Conservation (phyloP, 169 alveolate genomes). For the Eimeria necatrix region DNA sequence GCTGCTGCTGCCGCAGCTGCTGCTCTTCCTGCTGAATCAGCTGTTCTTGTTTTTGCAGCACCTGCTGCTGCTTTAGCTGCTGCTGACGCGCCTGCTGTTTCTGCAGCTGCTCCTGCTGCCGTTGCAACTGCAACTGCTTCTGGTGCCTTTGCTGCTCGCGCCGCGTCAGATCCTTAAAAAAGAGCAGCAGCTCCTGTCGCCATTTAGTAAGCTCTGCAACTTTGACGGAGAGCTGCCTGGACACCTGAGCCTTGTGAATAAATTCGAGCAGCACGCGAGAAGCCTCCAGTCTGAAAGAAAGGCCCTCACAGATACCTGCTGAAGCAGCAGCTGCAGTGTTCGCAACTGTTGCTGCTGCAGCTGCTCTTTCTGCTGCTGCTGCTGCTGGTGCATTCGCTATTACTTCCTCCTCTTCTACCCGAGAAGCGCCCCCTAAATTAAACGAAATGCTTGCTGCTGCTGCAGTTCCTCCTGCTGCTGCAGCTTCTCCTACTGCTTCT, state of each 20-base stretch:
- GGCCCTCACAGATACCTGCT: conserved; percentile 5
- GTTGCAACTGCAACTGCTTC: neutral
- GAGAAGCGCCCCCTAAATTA: neutral
- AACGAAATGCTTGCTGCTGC: neutral
- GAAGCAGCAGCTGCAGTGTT: neutral
- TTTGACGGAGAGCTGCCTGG: conserved; percentile 16
- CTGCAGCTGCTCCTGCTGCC: neutral
- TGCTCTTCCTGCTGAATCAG: too few relatives aligned
- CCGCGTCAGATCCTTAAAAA: neutral
- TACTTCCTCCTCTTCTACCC: neutral
- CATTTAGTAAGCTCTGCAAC: conserved; percentile 27
- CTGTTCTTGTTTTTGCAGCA: too few relatives aligned
- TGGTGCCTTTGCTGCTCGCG: conserved; percentile 5
- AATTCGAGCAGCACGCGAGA: conserved; percentile 53
- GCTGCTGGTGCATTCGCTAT: neutral
- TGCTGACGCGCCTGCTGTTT: too few relatives aligned
- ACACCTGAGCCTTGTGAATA: conserved; percentile 15
- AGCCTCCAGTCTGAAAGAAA: conserved; percentile 7
- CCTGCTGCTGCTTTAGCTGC: too few relatives aligned
- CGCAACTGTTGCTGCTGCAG: neutral
- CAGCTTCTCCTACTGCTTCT: neutral
- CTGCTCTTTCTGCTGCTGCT: neutral
- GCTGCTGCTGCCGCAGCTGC: too few relatives aligned
- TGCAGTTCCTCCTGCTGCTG: neutral
- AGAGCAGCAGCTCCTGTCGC: conserved; percentile 51